Percentiles rank a stretch among this genome's conserved stretches.
Evolutionary conservation across 2,329 filamentous ascomycete species (phyloP).

Genomic region (Lecanoromycetidae sp.): DNA sequence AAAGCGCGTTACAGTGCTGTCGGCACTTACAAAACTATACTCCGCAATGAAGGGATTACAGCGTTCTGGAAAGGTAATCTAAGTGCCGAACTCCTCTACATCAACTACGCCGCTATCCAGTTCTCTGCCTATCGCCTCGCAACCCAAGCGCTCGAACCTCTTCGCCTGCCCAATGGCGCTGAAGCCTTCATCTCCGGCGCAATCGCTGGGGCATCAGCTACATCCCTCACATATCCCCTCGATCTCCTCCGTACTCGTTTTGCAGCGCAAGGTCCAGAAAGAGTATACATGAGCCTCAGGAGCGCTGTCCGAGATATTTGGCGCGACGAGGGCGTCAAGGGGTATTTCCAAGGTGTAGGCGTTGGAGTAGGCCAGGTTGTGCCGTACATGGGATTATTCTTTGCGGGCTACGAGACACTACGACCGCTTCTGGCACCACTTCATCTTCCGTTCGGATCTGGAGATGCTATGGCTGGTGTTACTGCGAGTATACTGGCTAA

Average conservation of each 20-base stretch:
- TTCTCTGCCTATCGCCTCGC: slow-evolving; percentile 77
- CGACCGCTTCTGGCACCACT: slow-evolving; percentile 46
- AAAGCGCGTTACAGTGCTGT: slow-evolving; percentile 62
- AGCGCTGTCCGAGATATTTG: slow-evolving; percentile 61
- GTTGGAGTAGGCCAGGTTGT: slow-evolving; percentile 79
- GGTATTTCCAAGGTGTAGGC: slow-evolving; percentile 78
- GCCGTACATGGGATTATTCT: slow-evolving; percentile 96
- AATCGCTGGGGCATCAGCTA: slow-evolving; percentile 67
- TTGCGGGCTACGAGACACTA: slow-evolving; percentile 72
- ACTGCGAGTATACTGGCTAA: slow-evolving; percentile 71
- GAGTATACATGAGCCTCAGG: slow-evolving; percentile 63
- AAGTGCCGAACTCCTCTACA: slow-evolving; percentile 85
- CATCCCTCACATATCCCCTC: slow-evolving; percentile 76
- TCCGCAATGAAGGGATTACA: slow-evolving; percentile 68
- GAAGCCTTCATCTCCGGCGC: slow-evolving; percentile 79
- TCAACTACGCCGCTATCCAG: slow-evolving; percentile 61
- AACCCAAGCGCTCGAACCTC: slow-evolving; percentile 52
- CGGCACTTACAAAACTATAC: slow-evolving; percentile 62
- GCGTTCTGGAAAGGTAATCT: slow-evolving; percentile 96
- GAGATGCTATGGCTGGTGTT: slow-evolving; percentile 73
- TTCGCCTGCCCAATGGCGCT: slow-evolving; percentile 50
- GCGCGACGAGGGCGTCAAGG: slow-evolving; percentile 58
- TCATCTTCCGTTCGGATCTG: slow-evolving; percentile 57
- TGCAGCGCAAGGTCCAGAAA: slow-evolving; percentile 76
- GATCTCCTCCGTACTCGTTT: slow-evolving; percentile 90